These are phyloP conservation scores for Lagenidium sp. DNA, from an alignment of 352 stramenopile species.

Conservation along the genomic window DNA sequence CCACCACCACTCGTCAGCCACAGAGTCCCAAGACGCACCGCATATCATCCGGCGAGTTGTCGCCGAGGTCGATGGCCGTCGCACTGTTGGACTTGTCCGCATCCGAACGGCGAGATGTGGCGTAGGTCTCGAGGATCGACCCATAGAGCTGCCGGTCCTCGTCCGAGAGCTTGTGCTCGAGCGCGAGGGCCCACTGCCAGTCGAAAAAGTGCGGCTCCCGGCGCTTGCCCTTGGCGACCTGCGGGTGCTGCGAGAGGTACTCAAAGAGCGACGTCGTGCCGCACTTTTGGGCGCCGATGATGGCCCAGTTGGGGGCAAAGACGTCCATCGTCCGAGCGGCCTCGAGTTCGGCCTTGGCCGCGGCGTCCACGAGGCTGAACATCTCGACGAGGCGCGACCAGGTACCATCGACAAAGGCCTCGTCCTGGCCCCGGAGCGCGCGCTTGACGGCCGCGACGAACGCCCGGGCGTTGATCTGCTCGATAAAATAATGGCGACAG, in stretches of 20 bases:
- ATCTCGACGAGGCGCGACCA: slow-evolving; percentile 28
- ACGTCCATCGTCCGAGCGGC: slow-evolving; percentile 9
- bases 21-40: slow-evolving; percentile 16
- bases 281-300: slow-evolving; percentile 55
- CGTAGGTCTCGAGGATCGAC: slow-evolving; percentile 8
- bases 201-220: slow-evolving; percentile 63
- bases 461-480: slow-evolving; percentile 36
- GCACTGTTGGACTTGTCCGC: too few species aligned
- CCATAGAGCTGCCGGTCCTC: slow-evolving; percentile 16
- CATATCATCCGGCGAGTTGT: slow-evolving; percentile 34
- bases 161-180: slow-evolving; percentile 18
- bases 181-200: slow-evolving; percentile 32
- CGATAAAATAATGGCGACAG: slow-evolving; percentile 49
- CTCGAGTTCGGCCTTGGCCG: slow-evolving; percentile 21
- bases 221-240: slow-evolving; percentile 57
- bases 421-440: slow-evolving; percentile 6
- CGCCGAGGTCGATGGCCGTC: too few species aligned
- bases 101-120: too few species aligned
- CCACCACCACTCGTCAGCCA: too few species aligned
- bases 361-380: slow-evolving; percentile 29
- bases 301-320: slow-evolving; percentile 39
- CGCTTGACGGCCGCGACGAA: slow-evolving; percentile 22
- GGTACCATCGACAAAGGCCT: slow-evolving; percentile 9
- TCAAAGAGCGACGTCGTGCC: slow-evolving; percentile 58
- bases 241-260: slow-evolving; percentile 81